Evolutionary conservation across 2,329 filamentous ascomycete genomes (phyloP), one percentile per base, ranked within the genome.

Genomic region (Botrytis elliptica): DNA sequence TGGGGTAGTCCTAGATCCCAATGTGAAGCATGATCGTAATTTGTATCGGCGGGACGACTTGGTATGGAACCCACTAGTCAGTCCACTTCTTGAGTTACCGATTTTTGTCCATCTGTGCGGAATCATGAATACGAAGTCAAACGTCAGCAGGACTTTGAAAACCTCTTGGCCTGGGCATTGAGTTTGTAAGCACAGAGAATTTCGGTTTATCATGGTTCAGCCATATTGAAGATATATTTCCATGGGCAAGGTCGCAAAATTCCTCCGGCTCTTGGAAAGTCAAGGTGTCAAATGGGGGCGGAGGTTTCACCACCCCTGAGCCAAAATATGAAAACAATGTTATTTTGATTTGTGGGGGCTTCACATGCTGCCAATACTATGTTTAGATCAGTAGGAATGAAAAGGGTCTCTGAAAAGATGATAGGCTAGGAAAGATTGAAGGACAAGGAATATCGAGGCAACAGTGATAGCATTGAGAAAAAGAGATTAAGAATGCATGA

Each of bases 401-500:
- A 40, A 40, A 55, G 46, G 16, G 10, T 29, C n/a, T n/a, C 29
- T 12, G n/a, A 29, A 9, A 18, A 29, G 49, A 55, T 42, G 33
- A 57, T 42, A 42, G 65, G 49, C 16, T 25, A 18, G 57, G 36
- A 57, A 68, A 57, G 38, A 33, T 57, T 29, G 36, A 55, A 42
- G 33, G 52, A 46, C 52, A 62, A 29, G 67, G 52, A 9, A 46
- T n/a, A 62, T 46, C 40, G 52, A 70, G 55, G 38, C 55, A 62
- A 29, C 40, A 29, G 18, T 33, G 52, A 44, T 42, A 33, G 68
- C 68, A 70, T 70, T 60, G 57, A 63, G 57, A 18, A 71, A 60
- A 71, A 44, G 70, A 72, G 66, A 72, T 65, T 66, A 67, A 57
- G 49, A 67, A 66, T 57, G 57, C 36, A 67, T 57, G 49, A 72